A percentile compares a stretch with the other conserved stretches of the same genome.
These are phyloP conservation scores for Solanum chilense DNA, from an alignment of 257 asterid species.

Conservation along the genomic window DNA sequence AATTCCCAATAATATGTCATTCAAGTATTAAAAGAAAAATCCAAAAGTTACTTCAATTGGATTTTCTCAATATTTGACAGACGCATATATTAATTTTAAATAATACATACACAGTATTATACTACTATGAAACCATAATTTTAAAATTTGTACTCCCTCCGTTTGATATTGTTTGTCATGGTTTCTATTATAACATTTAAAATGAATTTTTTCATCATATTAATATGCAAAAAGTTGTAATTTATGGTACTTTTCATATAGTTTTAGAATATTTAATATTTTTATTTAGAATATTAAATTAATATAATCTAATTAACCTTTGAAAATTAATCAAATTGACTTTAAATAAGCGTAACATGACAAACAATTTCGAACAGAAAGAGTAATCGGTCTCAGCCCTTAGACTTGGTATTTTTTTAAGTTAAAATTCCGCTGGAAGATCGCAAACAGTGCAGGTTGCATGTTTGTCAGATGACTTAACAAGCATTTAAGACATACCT, in stretches of 20 bases:
- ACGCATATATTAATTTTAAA: background rate
- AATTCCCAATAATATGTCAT: background rate
- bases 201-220: too few relatives aligned
- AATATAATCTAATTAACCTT: too few relatives aligned
- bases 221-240: too few relatives aligned
- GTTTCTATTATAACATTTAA: too few relatives aligned
- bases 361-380: too few relatives aligned
- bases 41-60: background rate
- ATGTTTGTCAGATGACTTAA: background rate
- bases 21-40: background rate
- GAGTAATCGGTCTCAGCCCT: background rate
- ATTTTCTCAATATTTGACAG: background rate
- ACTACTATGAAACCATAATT: background rate
- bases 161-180: too few relatives aligned
- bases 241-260: too few relatives aligned
- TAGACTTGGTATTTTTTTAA: background rate
- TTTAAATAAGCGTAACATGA: too few relatives aligned
- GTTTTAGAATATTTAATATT: too few relatives aligned
- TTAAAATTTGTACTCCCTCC: background rate
- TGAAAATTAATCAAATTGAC: too few relatives aligned
- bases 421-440: background rate
- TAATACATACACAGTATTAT: background rate
- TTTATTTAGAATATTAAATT: too few relatives aligned
- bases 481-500: background rate
- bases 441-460: background rate